Base-by-base conservation (phyloP, 2,329 filamentous ascomycete genomes). In the Ascochyta fabae region DNA sequence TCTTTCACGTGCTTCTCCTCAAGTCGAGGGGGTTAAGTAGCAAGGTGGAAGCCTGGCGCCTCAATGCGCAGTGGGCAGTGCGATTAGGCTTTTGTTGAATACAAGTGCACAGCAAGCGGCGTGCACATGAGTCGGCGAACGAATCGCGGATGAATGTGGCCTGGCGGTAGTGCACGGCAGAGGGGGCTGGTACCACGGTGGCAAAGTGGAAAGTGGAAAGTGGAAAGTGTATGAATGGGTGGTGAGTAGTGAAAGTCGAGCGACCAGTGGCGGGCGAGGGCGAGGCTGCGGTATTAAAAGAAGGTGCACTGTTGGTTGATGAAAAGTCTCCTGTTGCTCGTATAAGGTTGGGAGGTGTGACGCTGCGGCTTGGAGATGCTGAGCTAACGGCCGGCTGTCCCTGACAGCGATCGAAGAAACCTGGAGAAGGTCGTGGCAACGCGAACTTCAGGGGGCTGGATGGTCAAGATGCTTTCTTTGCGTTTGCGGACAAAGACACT, bases 131-230 rank as follows among this genome's bases (percentile, higher is more conserved):
- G 29, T 56, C 53, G 52, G 53, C 47, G 47, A 49, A 22, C 35
- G 46, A 55, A 50, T 55, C 46, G 35, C 46, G 52, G 52, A 40
- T 33, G 45, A 45, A 31, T 3, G 52, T 44, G 53, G 47, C 22
- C 24, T 57, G 62, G 65, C 64, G 62, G 57, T 59, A 56, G 58
- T 62, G 61, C 62, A 64, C 52, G 65, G 65, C 57, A 56, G 56
- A 59, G 55, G 46, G 41, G 48, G 48, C 48, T 53, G 58, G 56
- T 59, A 53, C 58, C 27, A 33, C 33, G 23, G 57, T 45, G 55
- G 55, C 56, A 59, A 56, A 47, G 31, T 43, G 12, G 27, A 42
- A 35, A 35, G 35, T 12, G 24, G 12, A 31, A 31, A 31, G 29
- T 3, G 12, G 6, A 31, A 31, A 13, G 29, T 31, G 13, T 13